phyloP scores from a whole-genome alignment of 495 filamentous ascomycete genomes.

The Penicillium robsamsonii region DNA sequence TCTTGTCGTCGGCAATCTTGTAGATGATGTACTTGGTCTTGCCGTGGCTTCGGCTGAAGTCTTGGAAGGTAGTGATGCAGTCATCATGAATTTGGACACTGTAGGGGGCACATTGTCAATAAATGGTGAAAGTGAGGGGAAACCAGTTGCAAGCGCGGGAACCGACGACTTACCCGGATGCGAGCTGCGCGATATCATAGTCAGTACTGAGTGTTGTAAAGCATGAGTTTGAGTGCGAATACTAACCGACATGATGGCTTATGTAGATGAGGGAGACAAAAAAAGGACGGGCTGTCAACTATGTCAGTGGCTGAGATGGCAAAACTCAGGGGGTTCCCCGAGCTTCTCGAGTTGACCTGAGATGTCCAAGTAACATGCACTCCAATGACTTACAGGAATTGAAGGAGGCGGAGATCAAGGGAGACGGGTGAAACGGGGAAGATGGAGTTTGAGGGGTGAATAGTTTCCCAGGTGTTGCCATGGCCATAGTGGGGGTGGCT shows the following conservation, averaged over 20 bases:
- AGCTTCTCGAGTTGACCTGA: not conserved
- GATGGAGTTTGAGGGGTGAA: constrained; percentile 38
- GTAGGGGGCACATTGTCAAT: constrained; percentile 21
- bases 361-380: not conserved
- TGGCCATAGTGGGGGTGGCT: constrained; percentile 28
- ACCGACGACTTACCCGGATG: constrained; percentile 41
- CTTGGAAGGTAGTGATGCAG: constrained; percentile 80
- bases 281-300: constrained; percentile 33
- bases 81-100: constrained; percentile 79
- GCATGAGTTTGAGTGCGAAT: constrained; percentile 2
- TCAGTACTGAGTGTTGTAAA: constrained; percentile 14
- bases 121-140: constrained; percentile 14
- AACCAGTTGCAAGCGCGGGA: constrained; percentile 6
- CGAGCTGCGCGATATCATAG: constrained; percentile 34
- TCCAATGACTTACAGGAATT: constrained; percentile 19
- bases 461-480: constrained; percentile 40
- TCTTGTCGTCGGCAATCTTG: constrained; percentile 94
- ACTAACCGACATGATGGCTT: constrained; percentile 45
- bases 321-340: constrained; percentile 4
- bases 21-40: constrained; percentile 93
- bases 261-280: constrained; percentile 24
- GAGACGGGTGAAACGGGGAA: constrained; percentile 32
- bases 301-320: constrained; percentile 29
- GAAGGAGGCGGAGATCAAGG: constrained; percentile 23
- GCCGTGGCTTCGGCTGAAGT: constrained; percentile 80